Percentiles rank a stretch among this genome's conserved stretches.
phyloP scores from a whole-genome alignment of 148 eudicot genomes.

The Rhododendron ferrugineum region DNA sequence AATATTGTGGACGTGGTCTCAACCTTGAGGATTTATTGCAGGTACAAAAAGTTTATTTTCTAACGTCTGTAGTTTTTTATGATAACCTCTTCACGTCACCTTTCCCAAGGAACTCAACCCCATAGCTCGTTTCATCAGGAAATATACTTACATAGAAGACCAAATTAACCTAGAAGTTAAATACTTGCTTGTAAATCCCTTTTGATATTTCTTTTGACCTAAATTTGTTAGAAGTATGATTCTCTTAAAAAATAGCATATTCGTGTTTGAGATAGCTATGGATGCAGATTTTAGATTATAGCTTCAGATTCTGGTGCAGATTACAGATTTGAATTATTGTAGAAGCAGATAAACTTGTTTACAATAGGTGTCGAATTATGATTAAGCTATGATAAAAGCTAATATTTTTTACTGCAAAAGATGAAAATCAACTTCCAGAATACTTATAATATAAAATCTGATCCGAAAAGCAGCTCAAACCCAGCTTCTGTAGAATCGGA shows the following conservation, averaged over 20 bases:
- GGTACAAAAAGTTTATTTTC: conserved; percentile 30
- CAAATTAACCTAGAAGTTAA: neutral
- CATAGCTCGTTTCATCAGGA: neutral
- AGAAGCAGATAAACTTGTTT: neutral
- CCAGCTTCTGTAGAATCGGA: neutral
- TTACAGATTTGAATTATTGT: no score
- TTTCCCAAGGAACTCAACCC: neutral
- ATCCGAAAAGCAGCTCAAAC: neutral
- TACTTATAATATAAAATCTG: neutral
- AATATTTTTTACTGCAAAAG: neutral
- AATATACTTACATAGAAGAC: neutral
- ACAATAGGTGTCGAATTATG: neutral
- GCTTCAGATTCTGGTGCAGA: neutral
- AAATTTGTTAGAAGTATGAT: neutral
- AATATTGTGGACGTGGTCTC: conserved; percentile 80
- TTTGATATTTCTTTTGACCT: neutral
- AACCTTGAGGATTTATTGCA: conserved; percentile 78
- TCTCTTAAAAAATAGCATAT: neutral
- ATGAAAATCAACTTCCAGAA: neutral
- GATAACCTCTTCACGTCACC: neutral
- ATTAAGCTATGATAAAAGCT: neutral
- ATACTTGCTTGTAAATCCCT: neutral
- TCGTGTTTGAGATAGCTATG: neutral
- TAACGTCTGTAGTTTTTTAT: neutral
- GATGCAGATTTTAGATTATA: neutral